Evolutionary conservation across 352 stramenopile genomes (phyloP), one percentile per base, ranked within the genome.

Genomic region (Elongisporangium anandrum): DNA sequence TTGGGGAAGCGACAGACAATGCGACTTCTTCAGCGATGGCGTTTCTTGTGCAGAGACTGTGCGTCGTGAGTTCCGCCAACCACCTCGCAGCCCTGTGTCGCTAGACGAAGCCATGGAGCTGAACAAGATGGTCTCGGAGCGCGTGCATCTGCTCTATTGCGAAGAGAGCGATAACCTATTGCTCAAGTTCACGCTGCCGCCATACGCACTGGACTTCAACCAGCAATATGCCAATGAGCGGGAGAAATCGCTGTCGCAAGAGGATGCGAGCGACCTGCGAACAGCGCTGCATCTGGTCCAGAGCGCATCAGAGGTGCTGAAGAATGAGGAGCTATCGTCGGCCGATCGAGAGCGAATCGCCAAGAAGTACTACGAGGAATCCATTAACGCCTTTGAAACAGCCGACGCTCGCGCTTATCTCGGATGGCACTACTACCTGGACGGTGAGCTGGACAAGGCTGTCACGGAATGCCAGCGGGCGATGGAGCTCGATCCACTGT

Each of bases 381-480:
- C 80, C 1, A 78, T 90, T 57, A 82, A 81, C 38, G 13, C 74
- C 22, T 90, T 78, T 56, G 73, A 79, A 52, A 92, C 82, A 7
- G 78, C 82, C 6, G 82, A 92, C 47, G 82, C 78, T 1, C 79
- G 83, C 38, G 80, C 80, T 9, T 90, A 77, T 52, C 68, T 92
- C 13, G 82, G 78, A 1, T 90, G 77, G 78, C 73, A 88, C 52
- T 79, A 76, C 47, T 89, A 88, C 41, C 51, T 89, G 51, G 76
- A 90, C 23, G 77, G 76, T 1, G 72, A 89, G 8, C 65, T 89
- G 0, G 75, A 87, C 0, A 57, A 66, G 20, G 82, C 80, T 0
- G 67, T 85, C 5, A 59, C 41, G n/a, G 70, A 92, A 56, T 89
- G 79, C 49, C 63, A 83, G 48, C 68, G 70, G 12, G 80, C 82